Evolutionary conservation across 2,329 filamentous ascomycete genomes (phyloP).

Genomic region (Fusarium anguioides): DNA sequence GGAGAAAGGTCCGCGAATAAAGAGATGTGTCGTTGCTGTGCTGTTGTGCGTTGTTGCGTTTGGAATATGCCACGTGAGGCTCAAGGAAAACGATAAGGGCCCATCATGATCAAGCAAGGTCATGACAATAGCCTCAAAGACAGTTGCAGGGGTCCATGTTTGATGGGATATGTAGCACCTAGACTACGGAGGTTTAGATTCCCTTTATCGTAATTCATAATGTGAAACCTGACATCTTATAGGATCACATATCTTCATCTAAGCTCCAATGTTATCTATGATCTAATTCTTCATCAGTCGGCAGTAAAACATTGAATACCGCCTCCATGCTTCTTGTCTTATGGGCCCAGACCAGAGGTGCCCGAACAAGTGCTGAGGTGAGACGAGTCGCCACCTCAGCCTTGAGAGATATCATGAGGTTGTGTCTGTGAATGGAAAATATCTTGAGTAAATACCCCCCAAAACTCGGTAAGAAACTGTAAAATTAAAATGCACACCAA

Average conservation of each 20-base stretch:
- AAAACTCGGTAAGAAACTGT: neutral
- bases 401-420: neutral
- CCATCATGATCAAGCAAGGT: neutral
- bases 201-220: neutral
- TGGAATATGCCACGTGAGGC: too few species aligned
- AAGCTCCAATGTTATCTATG: neutral
- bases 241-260: neutral
- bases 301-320: neutral
- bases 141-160: neutral
- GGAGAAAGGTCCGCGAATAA: conserved; percentile 4
- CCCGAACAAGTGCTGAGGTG: conserved; percentile 23
- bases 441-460: neutral
- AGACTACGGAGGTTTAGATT: neutral
- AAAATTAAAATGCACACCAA: neutral
- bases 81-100: too few species aligned
- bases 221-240: neutral
- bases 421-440: neutral
- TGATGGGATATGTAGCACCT: neutral
- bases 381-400: neutral
- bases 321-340: neutral
- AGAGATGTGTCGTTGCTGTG: neutral
- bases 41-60: neutral
- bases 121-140: neutral
- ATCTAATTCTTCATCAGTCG: neutral
- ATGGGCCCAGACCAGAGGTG: neutral